Conservation (phyloP, 73 alveolate species). For the Symbiodinium natans region DNA sequence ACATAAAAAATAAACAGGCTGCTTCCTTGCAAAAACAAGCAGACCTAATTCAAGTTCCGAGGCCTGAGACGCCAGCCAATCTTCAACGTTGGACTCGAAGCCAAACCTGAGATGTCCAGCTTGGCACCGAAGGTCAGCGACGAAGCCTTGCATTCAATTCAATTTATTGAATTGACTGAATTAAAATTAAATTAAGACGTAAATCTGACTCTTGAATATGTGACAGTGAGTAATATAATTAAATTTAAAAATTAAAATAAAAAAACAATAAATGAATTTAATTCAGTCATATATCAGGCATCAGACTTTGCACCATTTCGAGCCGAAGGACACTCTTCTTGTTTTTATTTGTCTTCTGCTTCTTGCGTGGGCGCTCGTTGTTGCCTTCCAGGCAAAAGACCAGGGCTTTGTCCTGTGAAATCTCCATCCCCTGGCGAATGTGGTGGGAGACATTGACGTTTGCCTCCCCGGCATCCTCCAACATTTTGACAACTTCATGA, state of each 20-base stretch:
- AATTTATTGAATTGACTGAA: too few species aligned
- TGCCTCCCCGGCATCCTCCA: slow-evolving; percentile 7
- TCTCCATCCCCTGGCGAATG: not conserved
- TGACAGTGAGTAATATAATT: too few species aligned
- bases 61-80: slow-evolving; percentile 21
- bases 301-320: too few species aligned
- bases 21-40: not conserved
- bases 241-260: too few species aligned
- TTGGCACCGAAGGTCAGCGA: not conserved
- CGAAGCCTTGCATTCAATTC: not conserved
- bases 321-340: not conserved
- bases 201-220: too few species aligned
- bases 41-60: not conserved
- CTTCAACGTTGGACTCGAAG: not conserved
- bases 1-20: not conserved
- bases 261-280: too few species aligned
- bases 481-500: not conserved
- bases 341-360: not conserved
- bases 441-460: not conserved
- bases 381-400: not conserved
- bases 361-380: not conserved
- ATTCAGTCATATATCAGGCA: too few species aligned
- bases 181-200: too few species aligned
- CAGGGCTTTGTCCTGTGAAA: not conserved
- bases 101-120: not conserved